Evolutionary conservation across 257 asterid species (phyloP).

Genomic region (Nicotiana noctiflora): DNA sequence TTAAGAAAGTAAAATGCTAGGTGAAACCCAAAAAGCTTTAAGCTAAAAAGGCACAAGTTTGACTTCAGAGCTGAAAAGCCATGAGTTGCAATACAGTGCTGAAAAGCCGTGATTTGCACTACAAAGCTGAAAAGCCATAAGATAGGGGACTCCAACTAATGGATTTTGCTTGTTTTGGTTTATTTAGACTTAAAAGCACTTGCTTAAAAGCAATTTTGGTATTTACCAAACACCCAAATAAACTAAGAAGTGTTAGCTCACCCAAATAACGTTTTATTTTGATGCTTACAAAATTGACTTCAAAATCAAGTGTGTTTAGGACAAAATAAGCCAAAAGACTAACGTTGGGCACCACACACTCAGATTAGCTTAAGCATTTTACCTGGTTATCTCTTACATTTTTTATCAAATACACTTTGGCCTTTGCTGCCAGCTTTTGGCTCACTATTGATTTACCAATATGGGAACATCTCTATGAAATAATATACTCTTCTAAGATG

Average conservation of each 20-base stretch:
- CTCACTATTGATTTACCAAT: neutral
- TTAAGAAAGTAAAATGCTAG: neutral
- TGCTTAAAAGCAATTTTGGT: neutral
- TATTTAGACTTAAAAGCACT: neutral
- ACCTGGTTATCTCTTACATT: neutral
- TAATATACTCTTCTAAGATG: neutral
- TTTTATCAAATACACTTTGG: neutral
- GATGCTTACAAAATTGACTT: neutral
- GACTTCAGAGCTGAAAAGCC: too few relatives aligned
- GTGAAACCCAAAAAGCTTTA: neutral
- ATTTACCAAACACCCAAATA: neutral
- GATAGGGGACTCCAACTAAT: too few relatives aligned
- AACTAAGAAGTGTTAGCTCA: too few relatives aligned
- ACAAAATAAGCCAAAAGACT: neutral
- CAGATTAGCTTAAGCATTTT: neutral
- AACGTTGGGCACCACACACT: too few relatives aligned
- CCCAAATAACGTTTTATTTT: neutral
- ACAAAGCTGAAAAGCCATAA: too few relatives aligned
- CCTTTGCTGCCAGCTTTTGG: neutral
- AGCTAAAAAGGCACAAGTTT: neutral
- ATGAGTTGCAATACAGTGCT: too few relatives aligned
- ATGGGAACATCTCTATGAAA: neutral
- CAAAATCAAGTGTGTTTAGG: neutral
- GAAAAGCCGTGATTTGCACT: too few relatives aligned
- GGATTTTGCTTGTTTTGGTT: too few relatives aligned